Conservation (phyloP, 805 yeast species). For the Blastobotrys attinorum region DNA sequence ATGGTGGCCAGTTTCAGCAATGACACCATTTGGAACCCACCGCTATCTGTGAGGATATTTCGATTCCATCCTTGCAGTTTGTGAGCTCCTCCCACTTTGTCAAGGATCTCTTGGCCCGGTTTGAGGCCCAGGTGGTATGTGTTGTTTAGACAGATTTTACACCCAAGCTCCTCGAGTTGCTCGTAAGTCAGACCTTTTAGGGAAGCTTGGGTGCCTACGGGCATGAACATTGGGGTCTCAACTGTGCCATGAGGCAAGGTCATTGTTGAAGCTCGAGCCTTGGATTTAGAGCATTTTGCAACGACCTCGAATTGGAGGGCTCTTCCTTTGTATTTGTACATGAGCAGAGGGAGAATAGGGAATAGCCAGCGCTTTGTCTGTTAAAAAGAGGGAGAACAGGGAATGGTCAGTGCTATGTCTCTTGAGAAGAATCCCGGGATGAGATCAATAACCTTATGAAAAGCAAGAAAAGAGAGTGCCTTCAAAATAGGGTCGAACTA, state of each 20-base stretch:
- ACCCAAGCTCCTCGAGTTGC: constrained; percentile 33
- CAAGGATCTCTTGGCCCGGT: constrained; percentile 37
- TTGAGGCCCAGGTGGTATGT: constrained; percentile 38
- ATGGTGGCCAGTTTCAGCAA: constrained; percentile 37
- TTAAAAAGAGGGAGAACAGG: too few relatives aligned
- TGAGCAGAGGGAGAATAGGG: too few relatives aligned
- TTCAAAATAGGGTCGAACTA: too few relatives aligned
- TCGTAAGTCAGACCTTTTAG: constrained; percentile 37
- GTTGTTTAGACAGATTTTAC: constrained; percentile 37
- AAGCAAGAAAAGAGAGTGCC: too few relatives aligned
- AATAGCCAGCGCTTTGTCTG: too few relatives aligned
- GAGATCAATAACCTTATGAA: too few relatives aligned
- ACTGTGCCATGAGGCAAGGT: constrained; percentile 36
- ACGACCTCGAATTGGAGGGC: constrained; percentile 33
- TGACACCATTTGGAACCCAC: constrained; percentile 42
- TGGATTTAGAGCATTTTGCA: constrained; percentile 36
- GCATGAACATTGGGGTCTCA: constrained; percentile 40
- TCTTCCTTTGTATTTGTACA: constrained; percentile 9
- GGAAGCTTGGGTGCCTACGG: constrained; percentile 41
- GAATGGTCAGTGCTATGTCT: too few relatives aligned
- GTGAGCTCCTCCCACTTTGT: constrained; percentile 38
- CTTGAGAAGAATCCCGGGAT: too few relatives aligned
- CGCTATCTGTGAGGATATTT: constrained; percentile 38
- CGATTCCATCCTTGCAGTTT: constrained; percentile 35
- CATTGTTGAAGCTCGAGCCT: constrained; percentile 37